Evolutionary conservation across 768 basidiomycete species (phyloP), one percentile per base, ranked within the genome.

Genomic region (Russula earlei): DNA sequence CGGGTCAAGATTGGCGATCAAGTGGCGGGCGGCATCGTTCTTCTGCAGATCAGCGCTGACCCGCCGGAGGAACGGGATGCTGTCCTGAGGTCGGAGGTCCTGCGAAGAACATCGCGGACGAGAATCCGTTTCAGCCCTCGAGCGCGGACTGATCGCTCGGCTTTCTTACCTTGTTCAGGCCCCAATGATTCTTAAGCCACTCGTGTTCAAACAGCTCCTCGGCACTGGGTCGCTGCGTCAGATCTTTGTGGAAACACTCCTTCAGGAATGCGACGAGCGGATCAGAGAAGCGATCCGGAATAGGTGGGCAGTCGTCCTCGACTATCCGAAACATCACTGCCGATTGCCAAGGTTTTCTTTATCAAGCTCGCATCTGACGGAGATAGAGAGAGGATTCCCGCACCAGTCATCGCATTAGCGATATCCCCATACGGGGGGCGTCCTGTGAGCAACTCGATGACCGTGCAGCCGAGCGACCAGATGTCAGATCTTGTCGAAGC

Each of bases 311-410:
- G 8, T 81, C 80, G 64, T 96, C 93, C 65, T 96, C 94, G 25
- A 99, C 95, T 66, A 99, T 97, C 25, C 86, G 86, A 74, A 92
- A 99, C 88, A 99, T 94, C 50, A 97, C 95, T 87, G 63, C 34
- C 34, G 11, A 31, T 20, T 27, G 36, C 25, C 29, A 5, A 31
- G 3, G 1, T 31, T 31, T 7, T 31, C 29, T 31, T 22, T 5
- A 48, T 47, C 46, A 54, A 24, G n/a, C 27, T 37, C 19, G 11
- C 11, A 40, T 47, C 17, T 9, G 11, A n/a, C 19, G 22, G 40
- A 47, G 17, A 20, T 19, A 15, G 2, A 36, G n/a, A n/a, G n/a
- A 38, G 36, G 25, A 41, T 7, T 11, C 5, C 60, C 65, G 52
- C 63, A 91, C 91, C 92, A 9, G 91, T 83, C 89, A 96, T 91